phyloP scores from a whole-genome alignment of 2,329 filamentous ascomycete species.

The Claviceps sorghi region DNA sequence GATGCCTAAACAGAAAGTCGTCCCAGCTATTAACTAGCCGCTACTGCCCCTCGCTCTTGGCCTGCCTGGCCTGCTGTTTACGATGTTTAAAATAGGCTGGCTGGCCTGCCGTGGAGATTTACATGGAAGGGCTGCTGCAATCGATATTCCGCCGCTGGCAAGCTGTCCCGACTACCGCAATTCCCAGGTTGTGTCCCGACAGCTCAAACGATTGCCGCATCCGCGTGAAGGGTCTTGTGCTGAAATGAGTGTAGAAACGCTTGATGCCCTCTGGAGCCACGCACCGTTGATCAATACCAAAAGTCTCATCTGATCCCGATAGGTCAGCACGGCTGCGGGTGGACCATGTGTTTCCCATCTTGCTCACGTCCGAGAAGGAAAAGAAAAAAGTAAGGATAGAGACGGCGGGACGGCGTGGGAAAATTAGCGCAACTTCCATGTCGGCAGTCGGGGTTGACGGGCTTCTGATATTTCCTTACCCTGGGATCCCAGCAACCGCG shows the following conservation, averaged over 20 bases:
- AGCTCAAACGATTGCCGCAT: not conserved
- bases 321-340: not conserved
- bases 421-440: slow-evolving; percentile 1
- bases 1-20: not conserved
- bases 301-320: not conserved
- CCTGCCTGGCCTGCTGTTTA: not conserved
- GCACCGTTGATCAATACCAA: slow-evolving; percentile 1
- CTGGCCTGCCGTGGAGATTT: not conserved
- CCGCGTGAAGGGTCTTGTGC: not conserved
- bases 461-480: not conserved
- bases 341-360: not conserved
- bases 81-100: not conserved
- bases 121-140: not conserved
- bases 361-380: not conserved
- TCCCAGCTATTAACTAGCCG: not conserved
- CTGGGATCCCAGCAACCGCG: not conserved
- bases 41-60: too few species aligned
- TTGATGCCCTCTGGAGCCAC: not conserved
- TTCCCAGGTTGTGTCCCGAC: not conserved
- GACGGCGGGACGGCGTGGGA: not conserved
- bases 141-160: not conserved
- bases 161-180: not conserved
- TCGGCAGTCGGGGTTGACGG: slow-evolving; percentile 1
- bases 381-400: not conserved
- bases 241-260: not conserved